Percentiles rank a stretch among this genome's conserved stretches.
Evolutionary conservation across 2,329 filamentous ascomycete species (phyloP).

Genomic region (Pyricularia sp.): DNA sequence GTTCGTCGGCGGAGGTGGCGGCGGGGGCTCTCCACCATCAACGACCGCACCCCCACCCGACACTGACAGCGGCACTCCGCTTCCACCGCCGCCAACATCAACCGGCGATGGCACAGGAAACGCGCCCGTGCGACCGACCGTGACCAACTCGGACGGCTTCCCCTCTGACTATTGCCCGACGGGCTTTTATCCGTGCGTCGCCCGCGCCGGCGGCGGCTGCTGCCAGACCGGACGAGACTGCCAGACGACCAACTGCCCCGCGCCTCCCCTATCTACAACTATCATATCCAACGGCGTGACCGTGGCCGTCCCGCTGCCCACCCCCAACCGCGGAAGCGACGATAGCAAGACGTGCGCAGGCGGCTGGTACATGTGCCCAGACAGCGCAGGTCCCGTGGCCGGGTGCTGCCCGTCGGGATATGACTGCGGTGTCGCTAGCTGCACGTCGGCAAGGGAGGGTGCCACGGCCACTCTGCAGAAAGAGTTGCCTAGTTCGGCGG

Average conservation of each 20-base stretch:
- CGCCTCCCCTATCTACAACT: slow-evolving; percentile 50
- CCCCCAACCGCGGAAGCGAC: slow-evolving; percentile 26
- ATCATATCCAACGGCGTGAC: slow-evolving; percentile 53
- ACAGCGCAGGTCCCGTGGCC: slow-evolving; percentile 48
- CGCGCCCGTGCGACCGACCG: slow-evolving; percentile 38
- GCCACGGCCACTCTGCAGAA: slow-evolving; percentile 50
- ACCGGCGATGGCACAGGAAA: slow-evolving; percentile 27
- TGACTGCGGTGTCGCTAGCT: slow-evolving; percentile 62
- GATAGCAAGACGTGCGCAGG: slow-evolving; percentile 50
- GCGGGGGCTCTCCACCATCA: slow-evolving; percentile 6
- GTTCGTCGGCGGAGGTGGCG: slow-evolving; percentile 13
- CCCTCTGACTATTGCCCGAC: slow-evolving; percentile 59
- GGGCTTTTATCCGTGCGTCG: slow-evolving; percentile 85
- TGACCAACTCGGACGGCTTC: slow-evolving; percentile 24
- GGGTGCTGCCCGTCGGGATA: slow-evolving; percentile 82
- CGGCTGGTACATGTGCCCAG: slow-evolving; percentile 69
- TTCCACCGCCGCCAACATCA: slow-evolving; percentile 13
- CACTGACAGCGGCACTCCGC: slow-evolving; percentile 19
- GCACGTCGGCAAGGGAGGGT: slow-evolving; percentile 45
- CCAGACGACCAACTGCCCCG: slow-evolving; percentile 68
- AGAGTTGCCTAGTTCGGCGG: slow-evolving; percentile 26
- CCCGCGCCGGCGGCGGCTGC: slow-evolving; percentile 73
- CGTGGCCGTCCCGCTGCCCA: slow-evolving; percentile 52
- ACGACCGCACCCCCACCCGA: slow-evolving; percentile 23
- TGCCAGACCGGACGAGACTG: slow-evolving; percentile 85